Percentiles rank a stretch among this genome's conserved stretches.
Evolutionary conservation across 805 yeast genomes (phyloP).

Genomic region (Sugiyamaella smithiae): DNA sequence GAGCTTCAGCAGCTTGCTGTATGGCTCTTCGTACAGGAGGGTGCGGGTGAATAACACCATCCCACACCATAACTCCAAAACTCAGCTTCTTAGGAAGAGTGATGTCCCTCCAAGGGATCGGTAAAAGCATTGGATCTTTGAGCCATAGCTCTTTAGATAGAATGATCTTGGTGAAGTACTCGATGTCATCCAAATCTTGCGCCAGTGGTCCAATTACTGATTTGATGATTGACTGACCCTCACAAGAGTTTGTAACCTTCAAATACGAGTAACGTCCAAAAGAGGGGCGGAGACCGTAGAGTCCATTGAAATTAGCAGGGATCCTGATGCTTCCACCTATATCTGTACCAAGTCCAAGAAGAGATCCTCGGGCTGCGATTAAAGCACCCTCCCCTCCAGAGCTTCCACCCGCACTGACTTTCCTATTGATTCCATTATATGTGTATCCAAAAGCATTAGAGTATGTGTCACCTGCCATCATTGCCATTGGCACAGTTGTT

Average conservation of each 20-base stretch:
- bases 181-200: conserved; percentile 39
- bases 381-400: conserved; percentile 57
- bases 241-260: conserved; percentile 28
- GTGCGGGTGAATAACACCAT: conserved; percentile 47
- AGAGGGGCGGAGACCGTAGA: conserved; percentile 50
- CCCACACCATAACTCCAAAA: conserved; percentile 31
- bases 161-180: conserved; percentile 39
- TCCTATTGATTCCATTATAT: conserved; percentile 44
- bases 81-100: conserved; percentile 10
- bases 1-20: conserved; percentile 30
- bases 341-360: conserved; percentile 54
- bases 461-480: conserved; percentile 48
- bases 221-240: conserved; percentile 40
- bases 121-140: conserved; percentile 48
- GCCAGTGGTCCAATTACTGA: conserved; percentile 51
- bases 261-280: conserved; percentile 35
- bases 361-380: conserved; percentile 43
- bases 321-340: conserved; percentile 53
- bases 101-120: conserved; percentile 48
- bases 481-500: conserved; percentile 52
- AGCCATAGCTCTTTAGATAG: conserved; percentile 45
- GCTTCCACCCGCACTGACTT: conserved; percentile 50
- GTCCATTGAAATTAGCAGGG: conserved; percentile 45
- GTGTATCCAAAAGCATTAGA: conserved; percentile 48
- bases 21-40: conserved; percentile 52